Evolutionary conservation across 306 rosid genomes (phyloP).

Genomic region (Herpetospermum pedunculosum): DNA sequence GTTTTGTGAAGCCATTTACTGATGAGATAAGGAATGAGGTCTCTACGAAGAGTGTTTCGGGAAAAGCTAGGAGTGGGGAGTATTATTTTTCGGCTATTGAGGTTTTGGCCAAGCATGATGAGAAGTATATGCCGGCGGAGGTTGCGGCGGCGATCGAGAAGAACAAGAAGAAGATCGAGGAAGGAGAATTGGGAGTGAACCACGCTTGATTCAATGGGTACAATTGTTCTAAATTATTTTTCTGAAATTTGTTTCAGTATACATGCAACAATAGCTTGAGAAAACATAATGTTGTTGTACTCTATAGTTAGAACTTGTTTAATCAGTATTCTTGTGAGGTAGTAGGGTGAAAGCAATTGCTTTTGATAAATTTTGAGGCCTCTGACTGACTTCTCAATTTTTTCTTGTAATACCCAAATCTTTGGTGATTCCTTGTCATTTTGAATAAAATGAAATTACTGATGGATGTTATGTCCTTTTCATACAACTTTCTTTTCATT

Average conservation of each 20-base stretch:
- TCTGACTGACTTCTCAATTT: background rate
- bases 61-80: conserved; percentile 55
- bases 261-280: background rate
- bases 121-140: conserved; percentile 85
- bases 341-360: background rate
- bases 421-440: background rate
- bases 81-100: conserved; percentile 65
- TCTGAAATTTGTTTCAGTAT: background rate
- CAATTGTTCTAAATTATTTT: background rate
- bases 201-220: conserved; percentile 27
- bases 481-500: background rate
- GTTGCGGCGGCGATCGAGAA: conserved; percentile 82
- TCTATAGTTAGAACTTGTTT: background rate
- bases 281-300: background rate
- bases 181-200: conserved; percentile 12
- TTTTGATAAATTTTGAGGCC: conserved; percentile 1
- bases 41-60: conserved; percentile 45
- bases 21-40: conserved; percentile 45
- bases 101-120: conserved; percentile 92
- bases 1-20: conserved; percentile 68
- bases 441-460: background rate
- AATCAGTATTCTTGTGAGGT: conserved; percentile 3
- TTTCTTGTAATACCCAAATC: background rate
- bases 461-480: background rate
- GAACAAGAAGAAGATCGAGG: conserved; percentile 64